phyloP scores from a whole-genome alignment of 805 yeast species.

The Hanseniaspora thailandica region DNA sequence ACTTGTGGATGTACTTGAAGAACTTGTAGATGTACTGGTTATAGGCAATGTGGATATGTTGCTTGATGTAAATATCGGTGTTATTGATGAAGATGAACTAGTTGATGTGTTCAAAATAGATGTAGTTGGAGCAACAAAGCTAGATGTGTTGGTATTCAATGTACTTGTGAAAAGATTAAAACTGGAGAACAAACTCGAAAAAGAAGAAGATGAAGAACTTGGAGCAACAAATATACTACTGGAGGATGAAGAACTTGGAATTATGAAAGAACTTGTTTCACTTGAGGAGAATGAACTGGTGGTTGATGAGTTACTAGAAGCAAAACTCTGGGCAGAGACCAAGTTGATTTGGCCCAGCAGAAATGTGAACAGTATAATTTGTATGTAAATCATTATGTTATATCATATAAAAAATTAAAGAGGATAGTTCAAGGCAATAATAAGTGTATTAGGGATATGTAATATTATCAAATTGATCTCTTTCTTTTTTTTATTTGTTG shows the following conservation, averaged over 20 bases:
- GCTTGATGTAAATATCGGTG: constrained; percentile 12
- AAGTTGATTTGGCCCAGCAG: constrained; percentile 15
- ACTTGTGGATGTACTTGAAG: background rate
- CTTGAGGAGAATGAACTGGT: constrained; percentile 8
- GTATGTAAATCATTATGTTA: constrained; percentile 6
- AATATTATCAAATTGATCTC: background rate
- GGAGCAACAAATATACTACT: constrained; percentile 16
- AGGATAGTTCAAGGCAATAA: no score
- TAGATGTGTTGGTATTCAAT: constrained; percentile 13
- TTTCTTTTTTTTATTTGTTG: no score
- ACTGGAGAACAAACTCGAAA: constrained; percentile 16
- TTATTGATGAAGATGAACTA: constrained; percentile 15
- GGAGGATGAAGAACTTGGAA: background rate
- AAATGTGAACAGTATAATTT: no score
- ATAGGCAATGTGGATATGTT: constrained; percentile 17
- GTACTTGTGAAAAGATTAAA: no score
- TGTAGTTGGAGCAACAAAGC: constrained; percentile 20
- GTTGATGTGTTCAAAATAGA: constrained; percentile 6
- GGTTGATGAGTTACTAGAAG: constrained; percentile 3
- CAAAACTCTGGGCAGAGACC: constrained; percentile 14
- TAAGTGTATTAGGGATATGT: no score
- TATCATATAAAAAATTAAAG: background rate
- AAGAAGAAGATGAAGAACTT: constrained; percentile 15
- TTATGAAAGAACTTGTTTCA: constrained; percentile 4
- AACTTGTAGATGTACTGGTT: background rate